phyloP scores from a whole-genome alignment of 2,329 filamentous ascomycete genomes.

The Ceratocystis papillata region DNA sequence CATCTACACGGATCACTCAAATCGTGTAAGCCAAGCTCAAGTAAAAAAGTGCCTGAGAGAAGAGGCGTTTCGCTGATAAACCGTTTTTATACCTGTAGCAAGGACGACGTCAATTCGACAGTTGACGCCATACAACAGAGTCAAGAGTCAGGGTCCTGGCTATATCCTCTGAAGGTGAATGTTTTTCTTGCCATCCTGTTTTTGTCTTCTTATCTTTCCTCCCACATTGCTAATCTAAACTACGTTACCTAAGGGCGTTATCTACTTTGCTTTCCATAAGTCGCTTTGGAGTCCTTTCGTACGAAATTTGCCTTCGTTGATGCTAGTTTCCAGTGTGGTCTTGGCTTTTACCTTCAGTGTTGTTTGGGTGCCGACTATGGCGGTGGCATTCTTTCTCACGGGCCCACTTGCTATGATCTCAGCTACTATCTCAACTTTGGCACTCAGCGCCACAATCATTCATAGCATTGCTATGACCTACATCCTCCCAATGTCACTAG shows the following conservation, averaged over 20 bases:
- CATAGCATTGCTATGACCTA: slow-evolving; percentile 54
- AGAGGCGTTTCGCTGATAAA: background rate
- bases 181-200: too few species aligned
- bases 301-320: slow-evolving; percentile 46
- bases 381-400: slow-evolving; percentile 71
- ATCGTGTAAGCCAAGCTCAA: slow-evolving; percentile 20
- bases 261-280: slow-evolving; percentile 48
- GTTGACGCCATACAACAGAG: slow-evolving; percentile 16
- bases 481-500: slow-evolving; percentile 67
- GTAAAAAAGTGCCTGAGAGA: background rate
- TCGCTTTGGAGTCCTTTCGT: slow-evolving; percentile 50
- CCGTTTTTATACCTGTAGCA: background rate
- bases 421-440: slow-evolving; percentile 56
- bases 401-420: slow-evolving; percentile 70
- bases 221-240: background rate
- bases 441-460: slow-evolving; percentile 49
- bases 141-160: slow-evolving; percentile 13
- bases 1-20: background rate
- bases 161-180: slow-evolving; percentile 67
- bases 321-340: slow-evolving; percentile 61
- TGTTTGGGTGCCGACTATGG: slow-evolving; percentile 75
- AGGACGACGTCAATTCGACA: slow-evolving; percentile 17
- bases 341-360: slow-evolving; percentile 76
- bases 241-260: slow-evolving; percentile 39
- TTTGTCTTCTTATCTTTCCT: background rate